Evolutionary conservation across 2,329 filamentous ascomycete genomes (phyloP), one percentile per base, ranked within the genome.

Genomic region (Xylariales sp.): DNA sequence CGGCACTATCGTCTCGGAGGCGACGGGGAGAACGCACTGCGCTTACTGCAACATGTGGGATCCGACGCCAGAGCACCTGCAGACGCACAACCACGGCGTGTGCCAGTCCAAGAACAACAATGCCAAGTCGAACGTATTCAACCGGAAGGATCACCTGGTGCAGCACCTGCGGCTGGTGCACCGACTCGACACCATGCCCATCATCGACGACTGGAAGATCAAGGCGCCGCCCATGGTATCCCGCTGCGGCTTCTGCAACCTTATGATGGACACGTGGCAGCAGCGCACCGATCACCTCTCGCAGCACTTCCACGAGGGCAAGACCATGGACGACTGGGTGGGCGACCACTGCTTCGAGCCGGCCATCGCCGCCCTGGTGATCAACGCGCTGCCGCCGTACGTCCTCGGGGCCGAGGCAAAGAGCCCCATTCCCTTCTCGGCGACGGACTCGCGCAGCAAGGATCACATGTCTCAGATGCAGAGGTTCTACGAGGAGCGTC

Each of bases 121-220:
- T 28, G 52, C 51, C 11, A 44, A 55, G 14, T 29, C 33, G 15
- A 60, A 40, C 12, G 40, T 48, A 2, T 60, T 59, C 19, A 46
- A 45, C 0, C 47, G 57, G 4, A 60, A 59, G 6, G 57, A 60
- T 6, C 56, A 60, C 14, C 50, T 60, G 1, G 44, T 51, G 2
- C 57, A 60, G 15, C 57, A 60, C 12, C 41, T 60, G 1, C 44
- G 53, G 13, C 44, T 51, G 4, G 47, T 54, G 2, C 56, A 60
- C 31, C 51, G 51, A n/a, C 18, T 51, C 10, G 67, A 70, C 56
- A 55, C 5, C 25, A 51, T 33, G 50, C 60, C 44, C 60, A 67
- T 65, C 58, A 74, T 41, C 51, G 57, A 53, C 6, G 32, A 41
- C 10, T 60, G 57, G 57, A 57, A 54, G 29, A 40, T 49, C 5